Evolutionary conservation across 2,329 filamentous ascomycete species (phyloP), one percentile per base, ranked within the genome.

Genomic region (Hymenoscyphus scutula): DNA sequence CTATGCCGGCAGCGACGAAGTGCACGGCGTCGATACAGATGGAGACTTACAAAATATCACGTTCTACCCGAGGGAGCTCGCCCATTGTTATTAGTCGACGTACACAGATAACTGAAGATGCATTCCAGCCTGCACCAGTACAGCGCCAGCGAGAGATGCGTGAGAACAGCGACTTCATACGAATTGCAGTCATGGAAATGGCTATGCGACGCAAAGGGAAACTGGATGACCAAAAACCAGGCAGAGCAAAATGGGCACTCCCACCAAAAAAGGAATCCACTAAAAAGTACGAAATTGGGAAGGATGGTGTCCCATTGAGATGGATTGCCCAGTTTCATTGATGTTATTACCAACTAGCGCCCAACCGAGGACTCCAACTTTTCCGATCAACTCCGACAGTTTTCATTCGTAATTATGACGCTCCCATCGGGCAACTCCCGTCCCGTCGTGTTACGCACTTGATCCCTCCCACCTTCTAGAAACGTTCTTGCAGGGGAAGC

Each of bases 111-210:
- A 67, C 68, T 7, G 70, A 74, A 58, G 70, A 73, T 30, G 70
- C 74, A 34, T 70, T 76, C 23, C 68, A 73, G 55, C 64, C 70
- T 56, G 79, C 58, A 76, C 83, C 45, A 78, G 80, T 55, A 74
- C 79, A 67, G 69, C 83, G 86, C 25, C 87, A 88, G 73, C 82
- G 87, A 55, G 87, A 89, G 73, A 83, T 88, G 79, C 84, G 87
- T 32, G 87, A 89, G 73, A 89, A 89, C 68, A 82, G 86, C 48
- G 86, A 89, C 70, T 89, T 89, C 70, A 89, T 89, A 71, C 83
- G 87, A 68, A 84, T 89, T 60, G 87, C 87, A 38, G 87, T 89
- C 58, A 85, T 89, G 81, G 87, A 89, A 71, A 89, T 89, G 83
- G 83, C 86, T 13, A 89, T 89, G 87, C 83, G 87, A 61, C 84